phyloP scores from a whole-genome alignment of 306 rosid species.

The Pterocarpus santalinus region DNA sequence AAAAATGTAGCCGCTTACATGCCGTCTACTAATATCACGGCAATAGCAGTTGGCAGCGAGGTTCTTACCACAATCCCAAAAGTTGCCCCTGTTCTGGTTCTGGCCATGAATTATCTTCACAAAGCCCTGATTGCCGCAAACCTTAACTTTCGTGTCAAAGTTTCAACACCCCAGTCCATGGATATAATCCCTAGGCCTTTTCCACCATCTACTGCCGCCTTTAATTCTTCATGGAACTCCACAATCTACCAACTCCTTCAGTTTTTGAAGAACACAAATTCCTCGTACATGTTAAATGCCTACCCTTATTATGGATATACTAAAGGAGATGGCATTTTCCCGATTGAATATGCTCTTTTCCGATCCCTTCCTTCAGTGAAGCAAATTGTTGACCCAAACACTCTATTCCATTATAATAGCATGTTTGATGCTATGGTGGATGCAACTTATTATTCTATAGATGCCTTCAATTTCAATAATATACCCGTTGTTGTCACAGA shows the following conservation, averaged over 20 bases:
- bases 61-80: constrained; percentile 81
- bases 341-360: constrained; percentile 88
- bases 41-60: constrained; percentile 91
- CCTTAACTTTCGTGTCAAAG: constrained; percentile 75
- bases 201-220: constrained; percentile 87
- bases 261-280: constrained; percentile 79
- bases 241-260: constrained; percentile 76
- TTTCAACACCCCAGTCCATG: constrained; percentile 89
- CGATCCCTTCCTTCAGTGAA: constrained; percentile 74
- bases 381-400: constrained; percentile 96
- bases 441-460: constrained; percentile 83
- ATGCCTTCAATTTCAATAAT: constrained; percentile 70
- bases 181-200: constrained; percentile 81
- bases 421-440: constrained; percentile 99
- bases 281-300: constrained; percentile 82
- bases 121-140: constrained; percentile 83
- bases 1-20: constrained; percentile 81
- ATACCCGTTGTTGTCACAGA: constrained; percentile 85
- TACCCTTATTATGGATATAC: constrained; percentile 81
- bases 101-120: constrained; percentile 85
- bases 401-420: constrained; percentile 79
- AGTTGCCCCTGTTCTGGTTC: constrained; percentile 76
- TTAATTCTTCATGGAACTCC: constrained; percentile 76
- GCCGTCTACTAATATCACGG: constrained; percentile 87
- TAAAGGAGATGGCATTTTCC: constrained; percentile 80